Base-by-base conservation (phyloP, 169 alveolate species). In the Cryptosporidium canis region DNA sequence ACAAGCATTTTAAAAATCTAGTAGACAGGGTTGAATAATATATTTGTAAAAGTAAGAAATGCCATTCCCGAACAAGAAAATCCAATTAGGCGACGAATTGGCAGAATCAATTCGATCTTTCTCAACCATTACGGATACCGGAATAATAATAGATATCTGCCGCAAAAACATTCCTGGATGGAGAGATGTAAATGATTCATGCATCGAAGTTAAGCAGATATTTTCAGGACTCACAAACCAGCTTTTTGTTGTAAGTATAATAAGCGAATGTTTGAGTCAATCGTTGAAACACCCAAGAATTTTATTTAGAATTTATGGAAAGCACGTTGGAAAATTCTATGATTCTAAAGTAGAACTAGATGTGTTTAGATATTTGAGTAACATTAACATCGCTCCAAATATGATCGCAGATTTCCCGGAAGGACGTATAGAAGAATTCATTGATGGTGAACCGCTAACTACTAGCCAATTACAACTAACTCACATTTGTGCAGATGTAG, bases 391-490 rank as follows among this genome's bases (percentile, higher is more conserved):
- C 66, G 93, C 93, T 55, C 96, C 96, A 43, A 83, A 85, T 48
- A 43, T 93, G 65, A 56, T 93, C 58, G 93, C 90, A 4, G 68
- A 90, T 43, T 92, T 90, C 90, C 83, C 61, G 18, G 96, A 94
- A 29, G 96, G 96, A 0, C 90, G 96, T 24, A 93, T 93, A 45
- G 96, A 93, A 61, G 93, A 92, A 83, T 93, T 95, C 92, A 48
- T 93, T 45, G 94, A 93, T 48, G 96, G 96, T 2, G 92, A 91
- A 58, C 94, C 93, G 5, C 47, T 93, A 43, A 66, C 91, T 33
- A 71, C 72, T 24, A 90, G 39, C 48, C 92, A 85, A 83, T 77
- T 93, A 63, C 70, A 90, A 47, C 87, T 92, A 37, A 66, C 91
- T 47, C 71, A 90, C 12, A 82, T 93, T 27, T 90, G 92, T 55